Percentiles rank a stretch among this genome's conserved stretches.
phyloP scores from a whole-genome alignment of 768 basidiomycete genomes.

The Fistulinella prunicolor region DNA sequence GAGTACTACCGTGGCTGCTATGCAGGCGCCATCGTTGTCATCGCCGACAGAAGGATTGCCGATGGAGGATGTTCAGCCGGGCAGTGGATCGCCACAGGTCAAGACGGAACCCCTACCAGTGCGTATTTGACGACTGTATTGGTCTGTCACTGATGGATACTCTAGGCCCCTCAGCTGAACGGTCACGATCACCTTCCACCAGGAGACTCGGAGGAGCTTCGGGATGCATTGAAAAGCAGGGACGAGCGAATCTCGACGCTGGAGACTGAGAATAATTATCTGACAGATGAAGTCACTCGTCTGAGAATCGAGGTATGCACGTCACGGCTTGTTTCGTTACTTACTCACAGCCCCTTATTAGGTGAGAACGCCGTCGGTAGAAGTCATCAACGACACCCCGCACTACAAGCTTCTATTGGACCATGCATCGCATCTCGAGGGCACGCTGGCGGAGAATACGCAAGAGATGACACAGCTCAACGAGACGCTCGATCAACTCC shows the following conservation, averaged over 20 bases:
- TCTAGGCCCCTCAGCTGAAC: conserved; percentile 43
- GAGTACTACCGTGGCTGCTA: conserved; percentile 51
- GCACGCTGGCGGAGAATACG: conserved; percentile 37
- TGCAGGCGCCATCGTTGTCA: conserved; percentile 39
- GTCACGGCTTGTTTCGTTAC: background rate
- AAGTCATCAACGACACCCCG: conserved; percentile 44
- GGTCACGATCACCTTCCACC: conserved; percentile 39
- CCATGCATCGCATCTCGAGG: conserved; percentile 49
- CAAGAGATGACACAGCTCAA: conserved; percentile 40
- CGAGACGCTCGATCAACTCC: conserved; percentile 43
- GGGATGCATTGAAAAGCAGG: conserved; percentile 20
- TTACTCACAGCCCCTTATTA: conserved; percentile 17
- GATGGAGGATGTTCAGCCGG: conserved; percentile 26
- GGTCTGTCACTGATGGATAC: conserved; percentile 33
- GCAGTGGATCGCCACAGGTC: conserved; percentile 45
- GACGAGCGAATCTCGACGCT: conserved; percentile 49
- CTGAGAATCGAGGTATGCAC: conserved; percentile 46
- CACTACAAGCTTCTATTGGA: conserved; percentile 57
- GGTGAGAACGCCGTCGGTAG: conserved; percentile 43
- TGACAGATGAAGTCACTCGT: conserved; percentile 44
- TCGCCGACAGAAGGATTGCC: conserved; percentile 31
- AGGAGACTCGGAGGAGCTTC: conserved; percentile 41
- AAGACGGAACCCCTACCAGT: conserved; percentile 67
- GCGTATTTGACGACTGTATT: conserved; percentile 48
- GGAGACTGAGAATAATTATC: conserved; percentile 41